Evolutionary conservation across 352 stramenopile species (phyloP).

Genomic region (Phytophthora palmivora): DNA sequence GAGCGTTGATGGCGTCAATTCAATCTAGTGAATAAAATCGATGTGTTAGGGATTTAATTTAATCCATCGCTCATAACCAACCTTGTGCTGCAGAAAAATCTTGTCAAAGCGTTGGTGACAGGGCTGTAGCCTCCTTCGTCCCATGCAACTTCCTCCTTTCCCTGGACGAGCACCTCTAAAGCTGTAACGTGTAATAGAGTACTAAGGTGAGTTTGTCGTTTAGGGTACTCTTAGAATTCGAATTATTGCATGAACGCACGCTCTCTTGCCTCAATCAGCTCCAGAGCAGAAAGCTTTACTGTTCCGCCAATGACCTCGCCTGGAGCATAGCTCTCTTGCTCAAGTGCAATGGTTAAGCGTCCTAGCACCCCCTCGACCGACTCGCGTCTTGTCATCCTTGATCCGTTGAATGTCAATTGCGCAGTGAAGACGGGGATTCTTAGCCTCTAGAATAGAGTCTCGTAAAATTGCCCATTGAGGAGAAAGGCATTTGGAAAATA

Average conservation of each 20-base stretch:
- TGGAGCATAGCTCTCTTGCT: slow-evolving; percentile 33
- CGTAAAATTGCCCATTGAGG: neutral
- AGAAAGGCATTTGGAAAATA: slow-evolving; percentile 28
- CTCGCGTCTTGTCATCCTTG: slow-evolving; percentile 32
- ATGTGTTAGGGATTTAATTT: slow-evolving; percentile 3
- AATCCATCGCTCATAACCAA: neutral
- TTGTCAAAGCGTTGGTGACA: slow-evolving; percentile 39
- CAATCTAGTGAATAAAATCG: slow-evolving; percentile 24
- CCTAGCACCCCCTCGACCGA: slow-evolving; percentile 39
- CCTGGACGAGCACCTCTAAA: slow-evolving; percentile 34
- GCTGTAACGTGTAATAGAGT: slow-evolving; percentile 13
- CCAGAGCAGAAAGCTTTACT: slow-evolving; percentile 32
- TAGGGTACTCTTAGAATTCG: no score
- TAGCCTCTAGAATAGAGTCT: no score
- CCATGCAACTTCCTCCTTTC: slow-evolving; percentile 36
- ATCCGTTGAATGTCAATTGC: slow-evolving; percentile 15
- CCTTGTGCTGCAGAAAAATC: slow-evolving; percentile 44
- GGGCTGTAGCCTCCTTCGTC: slow-evolving; percentile 40
- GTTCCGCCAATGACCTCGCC: slow-evolving; percentile 33
- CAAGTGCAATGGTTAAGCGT: slow-evolving; percentile 35
- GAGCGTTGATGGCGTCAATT: slow-evolving; percentile 20
- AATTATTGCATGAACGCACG: slow-evolving; percentile 16
- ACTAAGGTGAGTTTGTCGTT: slow-evolving; percentile 5
- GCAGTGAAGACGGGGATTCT: slow-evolving; percentile 24
- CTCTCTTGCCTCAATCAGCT: slow-evolving; percentile 36